phyloP scores from a whole-genome alignment of 257 asterid species.

The Solanum lycopersicoides region DNA sequence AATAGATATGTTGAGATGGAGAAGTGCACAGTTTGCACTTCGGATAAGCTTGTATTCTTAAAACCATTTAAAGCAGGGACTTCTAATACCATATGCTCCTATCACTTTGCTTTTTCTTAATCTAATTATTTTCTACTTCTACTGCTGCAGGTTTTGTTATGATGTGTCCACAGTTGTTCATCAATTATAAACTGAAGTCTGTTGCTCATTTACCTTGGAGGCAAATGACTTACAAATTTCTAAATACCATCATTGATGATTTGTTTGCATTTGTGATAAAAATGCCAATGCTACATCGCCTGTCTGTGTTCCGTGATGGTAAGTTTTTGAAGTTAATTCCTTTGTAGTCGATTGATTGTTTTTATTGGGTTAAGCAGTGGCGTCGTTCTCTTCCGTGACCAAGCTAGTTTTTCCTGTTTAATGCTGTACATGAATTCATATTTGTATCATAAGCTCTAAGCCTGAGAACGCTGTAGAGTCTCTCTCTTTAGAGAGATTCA shows the following conservation, averaged over 20 bases:
- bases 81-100: background rate
- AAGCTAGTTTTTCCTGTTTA: background rate
- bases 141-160: constrained; percentile 72
- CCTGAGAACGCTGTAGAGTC: background rate
- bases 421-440: background rate
- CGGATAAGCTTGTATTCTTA: background rate
- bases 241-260: constrained; percentile 94
- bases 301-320: constrained; percentile 99
- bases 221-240: constrained; percentile 96
- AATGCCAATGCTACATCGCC: constrained; percentile 93
- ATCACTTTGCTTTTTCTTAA: background rate
- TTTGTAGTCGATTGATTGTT: background rate
- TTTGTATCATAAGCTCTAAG: background rate
- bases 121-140: background rate
- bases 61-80: background rate
- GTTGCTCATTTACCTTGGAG: constrained; percentile 99
- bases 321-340: constrained; percentile 20
- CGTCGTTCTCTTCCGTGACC: background rate
- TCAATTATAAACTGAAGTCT: constrained; percentile 85
- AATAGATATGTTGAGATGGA: background rate
- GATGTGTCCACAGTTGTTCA: constrained; percentile 99
- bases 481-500: background rate
- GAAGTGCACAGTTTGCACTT: background rate
- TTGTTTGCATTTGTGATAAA: constrained; percentile 95
- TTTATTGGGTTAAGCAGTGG: background rate